Percentiles rank a stretch among this genome's conserved stretches.
These are phyloP conservation scores for Phytomonas sp. DNA, from an alignment of 208 protist genomes.

Conservation along the genomic window DNA sequence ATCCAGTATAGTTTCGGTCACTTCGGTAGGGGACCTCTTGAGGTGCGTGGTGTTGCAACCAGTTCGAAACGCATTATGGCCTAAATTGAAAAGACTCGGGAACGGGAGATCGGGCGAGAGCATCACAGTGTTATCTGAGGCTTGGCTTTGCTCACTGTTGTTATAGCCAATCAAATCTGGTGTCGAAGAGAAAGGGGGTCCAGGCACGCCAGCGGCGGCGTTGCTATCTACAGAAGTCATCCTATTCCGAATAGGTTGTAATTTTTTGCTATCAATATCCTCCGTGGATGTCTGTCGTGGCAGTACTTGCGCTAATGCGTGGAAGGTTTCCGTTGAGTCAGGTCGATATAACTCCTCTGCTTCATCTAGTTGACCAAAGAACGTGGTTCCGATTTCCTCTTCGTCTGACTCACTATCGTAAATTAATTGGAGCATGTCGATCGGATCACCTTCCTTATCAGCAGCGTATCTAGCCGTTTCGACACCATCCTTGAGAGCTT, in stretches of 20 bases:
- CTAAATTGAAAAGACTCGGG: neutral
- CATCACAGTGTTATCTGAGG: neutral
- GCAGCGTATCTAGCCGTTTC: constrained; percentile 7
- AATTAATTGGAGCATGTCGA: neutral
- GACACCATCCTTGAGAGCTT: neutral
- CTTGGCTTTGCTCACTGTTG: neutral
- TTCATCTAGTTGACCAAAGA: neutral
- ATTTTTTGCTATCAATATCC: neutral
- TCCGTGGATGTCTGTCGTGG: neutral
- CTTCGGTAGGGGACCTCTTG: neutral
- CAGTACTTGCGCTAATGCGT: neutral
- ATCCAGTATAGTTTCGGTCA: neutral
- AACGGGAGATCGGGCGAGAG: neutral
- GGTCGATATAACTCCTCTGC: neutral
- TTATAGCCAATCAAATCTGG: neutral
- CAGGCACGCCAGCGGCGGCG: no score
- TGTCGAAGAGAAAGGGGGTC: neutral
- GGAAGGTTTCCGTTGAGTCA: neutral
- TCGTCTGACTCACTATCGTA: neutral
- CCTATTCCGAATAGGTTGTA: neutral
- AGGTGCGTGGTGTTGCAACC: neutral
- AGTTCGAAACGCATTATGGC: neutral
- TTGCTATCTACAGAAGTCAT: neutral
- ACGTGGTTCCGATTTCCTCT: neutral
- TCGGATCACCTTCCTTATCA: constrained; percentile 1